phyloP scores from a whole-genome alignment of 352 stramenopile genomes.

The Thalassiosira mediterranea region DNA sequence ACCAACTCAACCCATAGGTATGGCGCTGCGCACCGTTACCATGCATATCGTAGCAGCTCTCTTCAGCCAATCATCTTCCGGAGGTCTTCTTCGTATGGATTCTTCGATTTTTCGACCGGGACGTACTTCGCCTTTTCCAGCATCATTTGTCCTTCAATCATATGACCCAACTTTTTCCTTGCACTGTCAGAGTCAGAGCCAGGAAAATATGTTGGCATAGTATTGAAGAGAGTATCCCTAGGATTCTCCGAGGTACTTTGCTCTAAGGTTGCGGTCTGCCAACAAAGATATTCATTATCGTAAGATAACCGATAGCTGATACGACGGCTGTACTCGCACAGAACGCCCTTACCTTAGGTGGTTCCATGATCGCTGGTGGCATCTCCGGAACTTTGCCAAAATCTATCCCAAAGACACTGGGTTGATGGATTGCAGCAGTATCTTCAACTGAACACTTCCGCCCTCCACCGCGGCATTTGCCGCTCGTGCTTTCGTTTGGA shows the following conservation, averaged over 20 bases:
- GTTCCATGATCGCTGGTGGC: conserved; percentile 38
- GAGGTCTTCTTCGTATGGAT: conserved; percentile 45
- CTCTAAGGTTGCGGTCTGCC: not conserved
- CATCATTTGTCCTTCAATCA: conserved; percentile 34
- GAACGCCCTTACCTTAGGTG: conserved; percentile 16
- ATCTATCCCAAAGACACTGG: conserved; percentile 19
- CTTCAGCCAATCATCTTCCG: conserved; percentile 13
- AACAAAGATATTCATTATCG: not conserved
- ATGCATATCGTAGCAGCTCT: too few relatives aligned
- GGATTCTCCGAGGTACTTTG: not conserved
- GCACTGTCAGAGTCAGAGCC: conserved; percentile 1
- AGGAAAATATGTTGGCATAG: conserved; percentile 16
- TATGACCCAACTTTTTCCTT: conserved; percentile 23
- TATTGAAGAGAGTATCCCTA: conserved; percentile 23
- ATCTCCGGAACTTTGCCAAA: conserved; percentile 37
- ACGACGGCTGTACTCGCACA: not conserved
- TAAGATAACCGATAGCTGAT: not conserved
- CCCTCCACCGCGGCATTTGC: not conserved
- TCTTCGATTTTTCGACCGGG: conserved; percentile 7
- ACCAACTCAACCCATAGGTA: too few relatives aligned
- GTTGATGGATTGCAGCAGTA: not conserved
- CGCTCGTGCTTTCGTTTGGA: not conserved
- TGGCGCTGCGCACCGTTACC: too few relatives aligned
- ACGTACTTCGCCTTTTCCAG: conserved; percentile 1
- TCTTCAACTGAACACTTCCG: not conserved